These are phyloP conservation scores for Saccharomycopsis phalli DNA, from an alignment of 1,139 yeast species.

Conservation along the genomic window DNA sequence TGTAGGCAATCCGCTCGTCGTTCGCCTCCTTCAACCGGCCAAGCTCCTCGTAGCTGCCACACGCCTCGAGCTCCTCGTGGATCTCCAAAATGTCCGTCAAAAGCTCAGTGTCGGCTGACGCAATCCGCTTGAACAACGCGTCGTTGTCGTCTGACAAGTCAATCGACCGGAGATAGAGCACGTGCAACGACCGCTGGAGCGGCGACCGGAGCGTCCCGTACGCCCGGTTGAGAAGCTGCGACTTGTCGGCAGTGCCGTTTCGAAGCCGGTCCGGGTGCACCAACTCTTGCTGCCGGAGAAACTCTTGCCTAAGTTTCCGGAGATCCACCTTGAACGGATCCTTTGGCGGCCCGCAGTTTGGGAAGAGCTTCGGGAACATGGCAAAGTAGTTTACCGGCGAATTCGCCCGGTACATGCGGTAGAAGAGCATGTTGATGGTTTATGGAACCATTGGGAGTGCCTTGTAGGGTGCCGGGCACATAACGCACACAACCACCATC, in stretches of 20 bases:
- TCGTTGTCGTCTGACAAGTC: constrained; percentile 35
- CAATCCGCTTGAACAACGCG: constrained; percentile 22
- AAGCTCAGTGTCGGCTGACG: constrained; percentile 44
- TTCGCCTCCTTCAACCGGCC: constrained; percentile 47
- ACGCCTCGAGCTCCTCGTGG: constrained; percentile 66
- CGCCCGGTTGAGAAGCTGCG: constrained; percentile 63
- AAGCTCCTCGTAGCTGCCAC: constrained; percentile 49
- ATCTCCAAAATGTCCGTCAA: constrained; percentile 72
- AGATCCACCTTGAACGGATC: constrained; percentile 53
- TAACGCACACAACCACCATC: no score
- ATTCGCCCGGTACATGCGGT: no score
- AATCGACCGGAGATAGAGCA: constrained; percentile 35
- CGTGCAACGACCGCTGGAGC: constrained; percentile 54
- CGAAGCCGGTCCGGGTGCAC: constrained; percentile 68
- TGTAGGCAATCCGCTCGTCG: constrained; percentile 37
- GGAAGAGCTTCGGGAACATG: constrained; percentile 70
- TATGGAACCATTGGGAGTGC: no score
- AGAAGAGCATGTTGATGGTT: no score
- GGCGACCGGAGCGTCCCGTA: constrained; percentile 66
- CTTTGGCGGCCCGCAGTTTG: constrained; percentile 57
- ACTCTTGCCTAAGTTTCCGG: constrained; percentile 59
- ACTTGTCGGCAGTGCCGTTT: constrained; percentile 28
- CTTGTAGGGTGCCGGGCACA: no score
- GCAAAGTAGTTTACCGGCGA: constrained; percentile 38
- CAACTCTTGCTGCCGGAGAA: constrained; percentile 57